These are phyloP conservation scores for Entomortierella beljakovae DNA, from an alignment of 192 early-diverging fungal genomes.

Conservation along the genomic window DNA sequence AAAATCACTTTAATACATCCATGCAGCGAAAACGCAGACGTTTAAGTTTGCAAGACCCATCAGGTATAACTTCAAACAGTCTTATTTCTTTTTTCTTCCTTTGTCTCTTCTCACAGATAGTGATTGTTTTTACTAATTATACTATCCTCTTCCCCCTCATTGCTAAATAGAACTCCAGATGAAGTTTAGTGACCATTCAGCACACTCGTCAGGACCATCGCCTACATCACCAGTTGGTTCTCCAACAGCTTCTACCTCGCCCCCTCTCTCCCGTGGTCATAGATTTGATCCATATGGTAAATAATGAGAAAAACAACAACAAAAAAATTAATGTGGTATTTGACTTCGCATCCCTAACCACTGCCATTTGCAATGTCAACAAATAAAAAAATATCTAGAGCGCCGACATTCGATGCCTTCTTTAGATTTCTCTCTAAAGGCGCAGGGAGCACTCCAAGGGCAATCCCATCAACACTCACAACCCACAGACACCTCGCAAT, in stretches of 20 bases:
- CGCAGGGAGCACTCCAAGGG: conserved; percentile 14
- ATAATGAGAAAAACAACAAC: background rate
- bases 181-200: conserved; percentile 23
- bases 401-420: conserved; percentile 50
- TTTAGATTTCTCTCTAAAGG: conserved; percentile 19
- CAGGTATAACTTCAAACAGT: conserved; percentile 12
- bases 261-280: conserved; percentile 19
- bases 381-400: no score
- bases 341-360: no score
- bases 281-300: conserved; percentile 53
- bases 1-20: conserved; percentile 53
- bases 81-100: background rate
- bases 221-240: conserved; percentile 31
- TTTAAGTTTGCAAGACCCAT: conserved; percentile 43
- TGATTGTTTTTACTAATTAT: no score
- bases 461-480: background rate
- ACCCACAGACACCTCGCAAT: conserved; percentile 4
- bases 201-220: conserved; percentile 4
- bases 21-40: conserved; percentile 53
- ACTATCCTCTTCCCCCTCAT: background rate
- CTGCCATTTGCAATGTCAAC: no score
- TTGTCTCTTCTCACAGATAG: background rate
- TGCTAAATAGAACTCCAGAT: conserved; percentile 47
- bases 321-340: no score
- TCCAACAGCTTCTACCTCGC: conserved; percentile 26